Evolutionary conservation across 805 yeast species (phyloP), one percentile per base, ranked within the genome.

Genomic region (Hanseniaspora lindneri): DNA sequence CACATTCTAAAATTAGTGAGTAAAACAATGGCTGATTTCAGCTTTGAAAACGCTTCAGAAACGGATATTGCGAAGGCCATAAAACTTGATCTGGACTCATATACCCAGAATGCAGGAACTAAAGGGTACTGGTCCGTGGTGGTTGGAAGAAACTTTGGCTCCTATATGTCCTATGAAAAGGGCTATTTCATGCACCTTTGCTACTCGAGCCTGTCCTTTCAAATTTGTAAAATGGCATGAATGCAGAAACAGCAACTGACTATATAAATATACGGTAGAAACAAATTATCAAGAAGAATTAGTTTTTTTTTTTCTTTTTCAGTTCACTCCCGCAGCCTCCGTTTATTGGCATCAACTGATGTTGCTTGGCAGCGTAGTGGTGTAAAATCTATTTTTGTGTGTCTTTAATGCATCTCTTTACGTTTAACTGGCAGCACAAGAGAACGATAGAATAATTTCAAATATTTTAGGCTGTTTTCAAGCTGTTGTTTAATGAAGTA

Each of bases 121-220:
- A 70, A 72, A 41, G 62, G 69, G 40, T 74, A 84, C 34, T 83
- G 92, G 94, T 89, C 83, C 60, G 84, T 80, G 2, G 72, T 83
- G 43, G 87, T 81, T 47, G 94, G 92, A 10, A 79, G 76, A 61
- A 79, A 78, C 56, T 83, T 83, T 63, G 89, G 92, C 3, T 74
- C 82, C 42, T 81, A 79, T 59, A 86, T 83, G 17, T 79, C 88
- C 11, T 92, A 83, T 58, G 84, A 82, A 62, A 76, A 76, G 54
- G 88, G 87, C 1, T 71, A 69, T 56, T 83, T 83, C 57, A 67
- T 77, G 11, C 83, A 83, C 58, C 80, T 77, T 10, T 28, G 39
- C 27, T 44, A 44, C 28, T 37, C 30, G 3, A 44, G 37, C n/a
- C 29, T 44, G 13, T 36, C 48, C 2, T 44, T 44, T 13, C 48